Percentiles rank a stretch among this genome's conserved stretches.
Evolutionary conservation across 345 rosid genomes (phyloP).

Genomic region (Eucalyptus microcorys): DNA sequence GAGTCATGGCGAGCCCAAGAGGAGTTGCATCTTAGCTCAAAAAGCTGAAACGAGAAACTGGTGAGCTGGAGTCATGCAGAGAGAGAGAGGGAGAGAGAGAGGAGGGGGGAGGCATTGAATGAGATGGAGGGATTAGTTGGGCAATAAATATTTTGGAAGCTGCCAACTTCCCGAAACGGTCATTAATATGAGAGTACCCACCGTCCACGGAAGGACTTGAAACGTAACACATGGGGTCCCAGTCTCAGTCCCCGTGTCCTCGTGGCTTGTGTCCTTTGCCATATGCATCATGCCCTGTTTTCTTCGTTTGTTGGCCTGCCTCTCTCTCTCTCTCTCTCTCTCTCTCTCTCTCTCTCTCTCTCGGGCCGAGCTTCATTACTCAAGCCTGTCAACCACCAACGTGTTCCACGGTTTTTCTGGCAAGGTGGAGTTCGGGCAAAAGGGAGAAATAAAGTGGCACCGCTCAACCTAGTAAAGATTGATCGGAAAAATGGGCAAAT

Average conservation of each 20-base stretch:
- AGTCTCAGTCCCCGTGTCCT: neutral
- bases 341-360: neutral
- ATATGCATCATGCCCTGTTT: neutral
- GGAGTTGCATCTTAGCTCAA: neutral
- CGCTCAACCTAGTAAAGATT: neutral
- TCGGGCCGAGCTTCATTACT: neutral
- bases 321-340: neutral
- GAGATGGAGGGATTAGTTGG: neutral
- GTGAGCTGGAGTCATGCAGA: neutral
- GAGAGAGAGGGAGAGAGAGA: neutral
- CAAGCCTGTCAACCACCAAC: neutral
- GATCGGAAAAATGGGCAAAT: neutral
- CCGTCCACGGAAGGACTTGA: neutral
- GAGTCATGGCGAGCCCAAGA: neutral
- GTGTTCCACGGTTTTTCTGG: neutral
- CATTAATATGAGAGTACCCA: slow-evolving; percentile 5
- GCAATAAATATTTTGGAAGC: neutral
- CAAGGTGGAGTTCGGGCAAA: neutral
- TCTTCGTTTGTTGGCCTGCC: neutral
- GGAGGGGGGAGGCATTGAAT: slow-evolving; percentile 12
- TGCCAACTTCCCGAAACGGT: slow-evolving; percentile 28
- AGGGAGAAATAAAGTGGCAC: neutral
- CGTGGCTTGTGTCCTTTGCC: neutral
- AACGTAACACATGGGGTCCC: neutral
- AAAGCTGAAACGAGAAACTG: neutral